Conservation (phyloP, 768 basidiomycete genomes). For the Nevesoporus exiguus region DNA sequence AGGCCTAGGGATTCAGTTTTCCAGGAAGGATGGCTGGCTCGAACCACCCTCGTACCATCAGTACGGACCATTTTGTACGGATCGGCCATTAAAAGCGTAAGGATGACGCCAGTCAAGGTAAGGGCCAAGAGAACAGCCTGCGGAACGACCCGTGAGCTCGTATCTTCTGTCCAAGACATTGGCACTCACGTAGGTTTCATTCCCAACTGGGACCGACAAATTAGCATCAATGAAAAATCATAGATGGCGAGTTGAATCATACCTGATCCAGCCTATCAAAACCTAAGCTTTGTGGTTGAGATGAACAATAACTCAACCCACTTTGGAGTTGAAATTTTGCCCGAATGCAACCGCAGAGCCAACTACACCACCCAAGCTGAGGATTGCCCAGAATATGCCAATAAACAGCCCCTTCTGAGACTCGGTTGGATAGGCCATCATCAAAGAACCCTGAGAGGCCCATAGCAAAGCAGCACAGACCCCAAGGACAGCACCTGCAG, state of each 20-base stretch:
- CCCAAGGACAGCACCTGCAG: constrained; percentile 49
- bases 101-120: constrained; percentile 60
- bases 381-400: constrained; percentile 61
- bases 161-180: neutral
- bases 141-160: neutral
- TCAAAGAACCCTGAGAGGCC: constrained; percentile 50
- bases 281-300: neutral
- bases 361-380: constrained; percentile 77
- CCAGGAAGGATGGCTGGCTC: constrained; percentile 68
- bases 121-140: constrained; percentile 77
- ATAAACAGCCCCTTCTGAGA: constrained; percentile 55
- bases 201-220: constrained; percentile 46
- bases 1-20: constrained; percentile 67
- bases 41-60: constrained; percentile 65
- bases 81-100: constrained; percentile 66
- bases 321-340: constrained; percentile 61
- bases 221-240: neutral
- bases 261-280: constrained; percentile 29
- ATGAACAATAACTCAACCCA: constrained; percentile 25
- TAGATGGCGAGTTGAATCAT: neutral
- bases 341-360: constrained; percentile 74
- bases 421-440: constrained; percentile 56
- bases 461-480: constrained; percentile 50
- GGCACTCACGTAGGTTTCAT: constrained; percentile 77
- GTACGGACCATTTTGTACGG: constrained; percentile 72